Evolutionary conservation across 2,329 filamentous ascomycete species (phyloP).

Genomic region (Botrytis porri): DNA sequence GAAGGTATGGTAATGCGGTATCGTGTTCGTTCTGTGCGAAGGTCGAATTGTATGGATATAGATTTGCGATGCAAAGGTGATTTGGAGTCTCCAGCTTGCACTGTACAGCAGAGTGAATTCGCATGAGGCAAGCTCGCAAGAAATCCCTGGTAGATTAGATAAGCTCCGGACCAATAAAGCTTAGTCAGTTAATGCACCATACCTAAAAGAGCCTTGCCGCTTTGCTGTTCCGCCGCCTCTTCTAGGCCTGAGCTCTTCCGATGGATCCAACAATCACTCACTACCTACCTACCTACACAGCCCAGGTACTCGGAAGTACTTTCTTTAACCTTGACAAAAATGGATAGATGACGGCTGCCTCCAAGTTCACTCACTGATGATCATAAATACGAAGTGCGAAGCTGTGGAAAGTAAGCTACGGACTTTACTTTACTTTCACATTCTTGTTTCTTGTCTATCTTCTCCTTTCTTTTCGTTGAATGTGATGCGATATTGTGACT

Average conservation of each 20-base stretch:
- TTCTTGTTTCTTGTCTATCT: too few species aligned
- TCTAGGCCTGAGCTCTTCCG: background rate
- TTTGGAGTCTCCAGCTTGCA: background rate
- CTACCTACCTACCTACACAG: too few species aligned
- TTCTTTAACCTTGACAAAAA: background rate
- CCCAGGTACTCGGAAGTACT: background rate
- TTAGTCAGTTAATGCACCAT: background rate
- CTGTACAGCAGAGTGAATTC: background rate
- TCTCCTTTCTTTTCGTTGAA: background rate
- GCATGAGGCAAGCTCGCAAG: background rate
- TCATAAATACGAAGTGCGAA: background rate
- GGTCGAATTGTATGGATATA: background rate
- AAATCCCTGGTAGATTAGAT: conserved; percentile 3
- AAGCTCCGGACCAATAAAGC: background rate
- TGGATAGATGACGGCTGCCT: background rate
- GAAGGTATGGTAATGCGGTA: background rate
- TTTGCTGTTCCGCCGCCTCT: background rate
- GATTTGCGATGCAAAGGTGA: background rate
- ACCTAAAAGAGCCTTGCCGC: background rate
- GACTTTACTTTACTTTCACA: background rate
- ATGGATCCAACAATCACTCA: background rate
- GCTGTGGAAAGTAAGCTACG: background rate
- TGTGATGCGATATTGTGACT: background rate
- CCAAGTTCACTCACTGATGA: background rate
- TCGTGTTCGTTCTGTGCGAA: background rate